Percentiles rank a stretch among this genome's conserved stretches.
Conservation (phyloP, 768 basidiomycete species). For the Pleurotus djamor region DNA sequence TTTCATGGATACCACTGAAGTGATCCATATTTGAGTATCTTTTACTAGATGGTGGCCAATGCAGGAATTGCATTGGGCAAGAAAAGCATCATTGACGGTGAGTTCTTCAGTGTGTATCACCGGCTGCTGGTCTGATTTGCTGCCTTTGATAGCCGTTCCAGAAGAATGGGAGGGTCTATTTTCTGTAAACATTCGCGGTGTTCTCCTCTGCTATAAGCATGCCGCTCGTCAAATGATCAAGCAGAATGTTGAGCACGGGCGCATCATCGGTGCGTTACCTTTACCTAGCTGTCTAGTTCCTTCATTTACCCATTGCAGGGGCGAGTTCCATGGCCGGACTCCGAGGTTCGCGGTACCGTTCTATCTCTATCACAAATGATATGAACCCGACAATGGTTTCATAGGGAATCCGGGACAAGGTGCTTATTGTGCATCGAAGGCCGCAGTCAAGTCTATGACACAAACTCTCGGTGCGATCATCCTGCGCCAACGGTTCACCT, state of each 20-base stretch:
- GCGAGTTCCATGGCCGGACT: slow-evolving; percentile 26
- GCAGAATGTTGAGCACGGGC: slow-evolving; percentile 20
- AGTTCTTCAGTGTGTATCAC: not conserved
- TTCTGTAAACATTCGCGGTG: slow-evolving; percentile 20
- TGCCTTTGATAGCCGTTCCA: slow-evolving; percentile 9
- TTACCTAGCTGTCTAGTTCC: not conserved
- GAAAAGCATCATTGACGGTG: slow-evolving; percentile 10
- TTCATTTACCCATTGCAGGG: slow-evolving; percentile 16
- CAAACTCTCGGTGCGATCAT: slow-evolving; percentile 25
- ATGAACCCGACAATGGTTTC: not conserved
- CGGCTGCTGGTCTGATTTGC: not conserved
- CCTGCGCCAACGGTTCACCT: not conserved
- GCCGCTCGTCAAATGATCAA: slow-evolving; percentile 24
- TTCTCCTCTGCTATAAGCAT: slow-evolving; percentile 20
- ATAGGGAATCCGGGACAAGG: slow-evolving; percentile 10
- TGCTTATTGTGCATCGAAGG: slow-evolving; percentile 33
- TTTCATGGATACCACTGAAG: too few relatives aligned
- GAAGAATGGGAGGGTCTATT: slow-evolving; percentile 17
- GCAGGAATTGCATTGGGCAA: slow-evolving; percentile 16
- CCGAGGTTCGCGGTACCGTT: slow-evolving; percentile 12
- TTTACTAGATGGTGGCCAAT: slow-evolving; percentile 24
- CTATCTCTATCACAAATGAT: not conserved
- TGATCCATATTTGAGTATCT: not conserved
- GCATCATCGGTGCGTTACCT: slow-evolving; percentile 20
- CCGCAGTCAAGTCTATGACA: slow-evolving; percentile 34